A percentile compares a stretch with the other conserved stretches of the same genome.
These are phyloP conservation scores for Populus alba DNA, from an alignment of 345 rosid species.

Conservation along the genomic window DNA sequence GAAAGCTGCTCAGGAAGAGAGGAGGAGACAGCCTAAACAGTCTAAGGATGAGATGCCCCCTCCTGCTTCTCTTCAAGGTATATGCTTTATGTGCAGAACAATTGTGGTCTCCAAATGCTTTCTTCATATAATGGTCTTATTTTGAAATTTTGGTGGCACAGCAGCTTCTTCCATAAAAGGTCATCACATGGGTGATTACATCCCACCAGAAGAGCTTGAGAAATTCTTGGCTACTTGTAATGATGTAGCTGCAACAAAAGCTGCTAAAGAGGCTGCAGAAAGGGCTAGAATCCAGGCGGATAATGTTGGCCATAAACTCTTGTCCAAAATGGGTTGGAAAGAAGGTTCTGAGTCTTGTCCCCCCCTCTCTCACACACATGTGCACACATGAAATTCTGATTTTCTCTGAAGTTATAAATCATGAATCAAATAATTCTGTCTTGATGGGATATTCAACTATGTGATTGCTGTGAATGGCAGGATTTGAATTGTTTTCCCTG, in stretches of 20 bases:
- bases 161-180: conserved; percentile 60
- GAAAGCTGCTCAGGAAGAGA: conserved; percentile 97
- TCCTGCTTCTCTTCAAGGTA: conserved; percentile 80
- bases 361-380: neutral
- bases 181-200: conserved; percentile 99
- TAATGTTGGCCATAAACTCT: conserved; percentile 90
- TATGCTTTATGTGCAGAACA: conserved; percentile 10
- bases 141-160: conserved; percentile 10
- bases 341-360: conserved; percentile 53
- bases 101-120: neutral
- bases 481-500: neutral
- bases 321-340: conserved; percentile 99
- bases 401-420: neutral
- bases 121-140: neutral
- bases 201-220: conserved; percentile 88
- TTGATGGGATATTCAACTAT: neutral
- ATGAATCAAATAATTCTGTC: neutral
- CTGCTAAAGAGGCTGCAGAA: conserved; percentile 68
- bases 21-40: conserved; percentile 79
- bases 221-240: conserved; percentile 82
- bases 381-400: neutral
- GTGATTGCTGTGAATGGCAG: neutral
- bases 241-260: conserved; percentile 65
- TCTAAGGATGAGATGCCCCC: conserved; percentile 99
- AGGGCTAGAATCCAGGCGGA: conserved; percentile 88